A percentile compares a stretch with the other conserved stretches of the same genome.
phyloP scores from a whole-genome alignment of 495 filamentous ascomycete genomes.

The Trichoderma reesei region DNA sequence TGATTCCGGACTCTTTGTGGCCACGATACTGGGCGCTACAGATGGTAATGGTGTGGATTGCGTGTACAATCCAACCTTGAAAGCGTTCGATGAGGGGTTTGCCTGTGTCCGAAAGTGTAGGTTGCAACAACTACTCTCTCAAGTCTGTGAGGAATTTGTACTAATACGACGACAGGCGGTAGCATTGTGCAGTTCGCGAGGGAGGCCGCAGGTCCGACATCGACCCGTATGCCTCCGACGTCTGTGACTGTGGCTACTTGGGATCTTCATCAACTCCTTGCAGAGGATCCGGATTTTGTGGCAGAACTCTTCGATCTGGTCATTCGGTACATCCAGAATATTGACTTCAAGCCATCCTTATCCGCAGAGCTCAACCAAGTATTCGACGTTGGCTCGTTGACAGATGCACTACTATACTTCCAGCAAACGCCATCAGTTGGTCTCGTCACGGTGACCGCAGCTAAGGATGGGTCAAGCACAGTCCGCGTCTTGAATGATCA shows the following conservation, averaged over 20 bases:
- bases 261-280: neutral
- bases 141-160: neutral
- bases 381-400: constrained; percentile 8
- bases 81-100: constrained; percentile 12
- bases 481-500: neutral
- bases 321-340: constrained; percentile 2
- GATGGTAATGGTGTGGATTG: constrained; percentile 43
- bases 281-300: constrained; percentile 1
- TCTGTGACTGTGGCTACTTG: neutral
- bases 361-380: constrained; percentile 12
- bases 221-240: neutral
- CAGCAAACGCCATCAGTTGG: neutral
- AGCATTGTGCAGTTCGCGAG: constrained; percentile 15
- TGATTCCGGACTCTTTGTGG: constrained; percentile 20
- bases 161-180: constrained; percentile 10
- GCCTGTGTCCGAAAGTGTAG: constrained; percentile 17
- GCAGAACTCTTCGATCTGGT: neutral
- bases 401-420: neutral
- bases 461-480: constrained; percentile 4
- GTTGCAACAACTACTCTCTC: neutral
- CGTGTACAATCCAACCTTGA: constrained; percentile 37
- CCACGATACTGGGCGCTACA: constrained; percentile 31
- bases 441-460: neutral
- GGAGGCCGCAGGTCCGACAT: constrained; percentile 6
- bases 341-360: neutral